Conservation (phyloP, 345 rosid species). For the Acer negundo region DNA sequence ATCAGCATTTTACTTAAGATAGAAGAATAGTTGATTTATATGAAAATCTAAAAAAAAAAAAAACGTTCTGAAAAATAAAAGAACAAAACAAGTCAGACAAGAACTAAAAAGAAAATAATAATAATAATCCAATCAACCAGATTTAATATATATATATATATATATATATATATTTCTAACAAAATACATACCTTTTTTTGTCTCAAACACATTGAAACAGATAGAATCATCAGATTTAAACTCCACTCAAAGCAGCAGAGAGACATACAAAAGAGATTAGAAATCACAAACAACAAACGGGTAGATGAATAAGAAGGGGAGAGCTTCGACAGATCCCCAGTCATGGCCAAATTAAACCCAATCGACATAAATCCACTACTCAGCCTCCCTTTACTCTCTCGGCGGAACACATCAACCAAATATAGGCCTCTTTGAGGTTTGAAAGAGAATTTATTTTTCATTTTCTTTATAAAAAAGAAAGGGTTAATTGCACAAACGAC, state of each 20-base stretch:
- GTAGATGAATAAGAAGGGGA: slow-evolving; percentile 29
- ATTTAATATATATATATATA: not conserved
- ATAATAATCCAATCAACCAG: not conserved
- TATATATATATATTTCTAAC: no score
- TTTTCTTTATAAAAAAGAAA: no score
- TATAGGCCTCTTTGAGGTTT: slow-evolving; percentile 11
- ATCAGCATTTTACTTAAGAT: slow-evolving; percentile 23
- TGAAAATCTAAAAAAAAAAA: slow-evolving; percentile 42
- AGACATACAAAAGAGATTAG: slow-evolving; percentile 34
- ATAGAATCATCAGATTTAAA: slow-evolving; percentile 43
- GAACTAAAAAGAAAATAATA: not conserved
- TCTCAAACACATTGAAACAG: slow-evolving; percentile 80
- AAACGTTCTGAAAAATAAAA: slow-evolving; percentile 24
- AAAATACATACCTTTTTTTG: slow-evolving; percentile 48
- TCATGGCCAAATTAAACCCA: slow-evolving; percentile 64
- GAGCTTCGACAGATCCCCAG: slow-evolving; percentile 69
- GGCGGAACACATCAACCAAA: not conserved
- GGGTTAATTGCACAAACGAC: no score
- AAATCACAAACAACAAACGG: slow-evolving; percentile 11
- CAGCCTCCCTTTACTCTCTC: slow-evolving; percentile 20
- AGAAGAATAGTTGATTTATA: slow-evolving; percentile 58
- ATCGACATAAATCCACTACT: slow-evolving; percentile 83
- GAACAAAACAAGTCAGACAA: slow-evolving; percentile 21
- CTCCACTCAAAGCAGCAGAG: slow-evolving; percentile 56
- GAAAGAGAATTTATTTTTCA: not conserved